Conservation (phyloP, 192 early-diverging fungal genomes). For the Backusella luteola region DNA sequence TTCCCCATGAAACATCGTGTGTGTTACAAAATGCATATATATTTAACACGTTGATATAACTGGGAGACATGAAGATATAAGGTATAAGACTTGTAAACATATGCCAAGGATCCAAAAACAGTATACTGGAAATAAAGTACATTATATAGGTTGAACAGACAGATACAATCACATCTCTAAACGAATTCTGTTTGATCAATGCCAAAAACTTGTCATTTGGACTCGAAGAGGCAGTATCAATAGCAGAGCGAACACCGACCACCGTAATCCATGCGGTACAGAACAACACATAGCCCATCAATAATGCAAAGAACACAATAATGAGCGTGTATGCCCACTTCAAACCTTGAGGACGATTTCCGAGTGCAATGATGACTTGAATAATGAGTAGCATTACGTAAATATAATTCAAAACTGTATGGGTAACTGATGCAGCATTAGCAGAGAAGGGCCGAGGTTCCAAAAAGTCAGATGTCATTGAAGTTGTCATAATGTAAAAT, state of each 20-base stretch:
- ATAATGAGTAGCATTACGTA: constrained; percentile 70
- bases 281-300: constrained; percentile 43
- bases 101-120: constrained; percentile 78
- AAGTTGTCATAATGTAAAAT: constrained; percentile 79
- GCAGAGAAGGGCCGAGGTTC: constrained; percentile 31
- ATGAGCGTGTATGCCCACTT: constrained; percentile 73
- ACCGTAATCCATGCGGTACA: constrained; percentile 35
- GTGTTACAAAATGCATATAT: constrained; percentile 85
- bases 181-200: constrained; percentile 40
- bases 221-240: constrained; percentile 18
- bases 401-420: constrained; percentile 42
- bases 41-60: constrained; percentile 77
- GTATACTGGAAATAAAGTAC: constrained; percentile 59
- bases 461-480: constrained; percentile 37
- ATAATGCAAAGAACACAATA: constrained; percentile 57
- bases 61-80: constrained; percentile 74
- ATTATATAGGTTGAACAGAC: constrained; percentile 66
- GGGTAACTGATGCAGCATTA: constrained; percentile 31
- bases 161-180: constrained; percentile 55
- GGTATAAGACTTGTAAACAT: constrained; percentile 71
- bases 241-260: constrained; percentile 13
- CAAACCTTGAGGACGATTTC: constrained; percentile 93
- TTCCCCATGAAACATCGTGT: constrained; percentile 87
- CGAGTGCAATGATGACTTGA: constrained; percentile 86
- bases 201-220: constrained; percentile 29